A percentile compares a stretch with the other conserved stretches of the same genome.
Evolutionary conservation across 1,284 basidiomycete genomes (phyloP).

Genomic region (Fomitopsis pinicola): DNA sequence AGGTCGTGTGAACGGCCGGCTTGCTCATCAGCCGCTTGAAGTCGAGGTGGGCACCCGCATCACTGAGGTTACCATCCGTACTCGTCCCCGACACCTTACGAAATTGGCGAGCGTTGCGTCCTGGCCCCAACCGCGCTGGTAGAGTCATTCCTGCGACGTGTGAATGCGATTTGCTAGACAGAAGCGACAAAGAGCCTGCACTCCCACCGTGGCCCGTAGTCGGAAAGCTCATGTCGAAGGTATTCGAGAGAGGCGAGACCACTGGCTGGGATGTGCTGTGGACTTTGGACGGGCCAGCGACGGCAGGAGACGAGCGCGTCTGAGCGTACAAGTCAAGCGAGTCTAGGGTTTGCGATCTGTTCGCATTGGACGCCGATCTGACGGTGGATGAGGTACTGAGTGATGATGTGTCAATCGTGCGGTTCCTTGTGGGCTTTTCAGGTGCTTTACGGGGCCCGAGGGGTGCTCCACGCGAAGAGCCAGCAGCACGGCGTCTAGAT

Average conservation of each 20-base stretch:
- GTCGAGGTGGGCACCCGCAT: conserved; percentile 28
- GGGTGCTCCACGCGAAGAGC: not conserved
- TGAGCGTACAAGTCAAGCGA: not conserved
- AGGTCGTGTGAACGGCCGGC: conserved; percentile 27
- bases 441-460: conserved; percentile 4
- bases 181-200: not conserved
- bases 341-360: conserved; percentile 1
- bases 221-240: conserved; percentile 13
- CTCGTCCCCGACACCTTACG: conserved; percentile 22
- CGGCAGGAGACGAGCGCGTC: not conserved
- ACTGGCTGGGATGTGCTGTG: conserved; percentile 8
- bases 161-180: not conserved
- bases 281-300: not conserved
- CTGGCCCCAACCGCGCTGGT: conserved; percentile 7
- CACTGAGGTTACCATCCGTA: conserved; percentile 19
- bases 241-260: conserved; percentile 9
- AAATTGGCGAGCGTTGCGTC: conserved; percentile 13
- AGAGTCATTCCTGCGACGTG: not conserved
- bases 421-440: not conserved
- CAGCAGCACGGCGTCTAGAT: not conserved
- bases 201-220: conserved; percentile 3
- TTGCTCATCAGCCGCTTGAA: conserved; percentile 37
- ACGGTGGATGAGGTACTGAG: not conserved
- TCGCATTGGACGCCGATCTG: not conserved
- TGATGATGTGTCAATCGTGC: conserved; percentile 3